Base-by-base conservation (phyloP, 352 stramenopile species). In the Globisporangium splendens region DNA sequence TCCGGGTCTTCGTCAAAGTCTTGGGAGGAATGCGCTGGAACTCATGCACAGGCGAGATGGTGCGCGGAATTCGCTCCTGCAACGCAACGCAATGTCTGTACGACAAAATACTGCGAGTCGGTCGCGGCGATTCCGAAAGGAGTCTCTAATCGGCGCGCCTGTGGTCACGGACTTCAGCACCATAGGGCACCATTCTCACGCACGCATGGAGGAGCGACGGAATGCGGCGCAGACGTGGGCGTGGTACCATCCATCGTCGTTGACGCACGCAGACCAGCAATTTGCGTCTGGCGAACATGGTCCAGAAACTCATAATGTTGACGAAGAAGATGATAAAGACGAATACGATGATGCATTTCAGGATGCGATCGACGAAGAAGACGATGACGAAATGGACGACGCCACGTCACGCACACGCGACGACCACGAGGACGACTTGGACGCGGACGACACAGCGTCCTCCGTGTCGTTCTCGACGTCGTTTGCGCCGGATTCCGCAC, bases 171-270 rank as follows among this genome's bases (percentile, higher is more conserved):
- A 76, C 48, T 64, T 63, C 15, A 62, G 43, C 8, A 69, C 60
- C 13, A 70, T 84, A 17, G 78, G 76, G 3, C 76, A 70, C 28
- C 70, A 80, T 50, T 86, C 78, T 0, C 77, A 80, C 54, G 68
- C 74, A 12, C 74, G 78, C 4, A 73, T 86, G 49, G 72, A 77
- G 14, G 69, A 78, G 56, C 71, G 78, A 14, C 66, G 69, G 10
- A 54, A 70, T 38, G 78, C 78, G 5, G 69, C 78, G 3, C 74
- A 84, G 50, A 88, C 78, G 20, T 88, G 78, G 78, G 65, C 65
- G 11, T 88, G 78, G 78, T 49, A 73, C 46, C 39, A 63, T 14
- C 43, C 54, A 3, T 46, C 43, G 1, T 1, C 43, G 2, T 1
- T 38, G 13, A n/a, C 11, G 8, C 54, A 35, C 42, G 21, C 8